Evolutionary conservation across 495 filamentous ascomycete species (phyloP).

Genomic region (Trichocladium antarcticum): DNA sequence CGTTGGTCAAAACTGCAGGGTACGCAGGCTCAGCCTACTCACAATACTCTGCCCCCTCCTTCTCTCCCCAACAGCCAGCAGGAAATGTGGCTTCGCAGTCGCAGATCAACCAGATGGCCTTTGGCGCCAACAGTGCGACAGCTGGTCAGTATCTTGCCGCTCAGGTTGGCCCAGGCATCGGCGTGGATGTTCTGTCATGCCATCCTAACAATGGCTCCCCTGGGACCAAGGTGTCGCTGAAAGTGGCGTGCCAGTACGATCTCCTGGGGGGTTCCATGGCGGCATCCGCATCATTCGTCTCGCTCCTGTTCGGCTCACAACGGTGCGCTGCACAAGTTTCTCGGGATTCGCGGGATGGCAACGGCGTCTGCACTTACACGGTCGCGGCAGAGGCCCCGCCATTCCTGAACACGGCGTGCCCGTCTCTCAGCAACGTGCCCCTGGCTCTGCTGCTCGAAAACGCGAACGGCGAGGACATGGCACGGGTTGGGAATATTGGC

Average conservation of each 20-base stretch:
- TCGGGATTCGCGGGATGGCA: constrained; percentile 48
- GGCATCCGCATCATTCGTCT: constrained; percentile 45
- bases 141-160: constrained; percentile 41
- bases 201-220: constrained; percentile 53
- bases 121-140: constrained; percentile 42
- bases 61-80: constrained; percentile 29
- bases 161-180: constrained; percentile 22
- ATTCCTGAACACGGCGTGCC: constrained; percentile 53
- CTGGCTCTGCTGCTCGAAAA: constrained; percentile 62
- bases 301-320: constrained; percentile 63
- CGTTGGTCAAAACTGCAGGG: constrained; percentile 20
- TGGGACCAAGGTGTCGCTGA: constrained; percentile 59
- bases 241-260: constrained; percentile 65
- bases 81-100: constrained; percentile 39
- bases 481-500: constrained; percentile 54
- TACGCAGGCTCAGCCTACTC: constrained; percentile 42
- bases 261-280: constrained; percentile 37
- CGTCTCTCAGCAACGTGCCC: constrained; percentile 54
- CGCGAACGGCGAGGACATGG: constrained; percentile 48
- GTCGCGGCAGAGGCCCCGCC: constrained; percentile 62
- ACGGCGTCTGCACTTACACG: constrained; percentile 53
- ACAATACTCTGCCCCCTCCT: constrained; percentile 33
- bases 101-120: constrained; percentile 42
- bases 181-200: constrained; percentile 54
- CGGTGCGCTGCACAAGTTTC: constrained; percentile 52